These are phyloP conservation scores for Thalassiosira mediterranea DNA, from an alignment of 352 stramenopile species.

Conservation along the genomic window DNA sequence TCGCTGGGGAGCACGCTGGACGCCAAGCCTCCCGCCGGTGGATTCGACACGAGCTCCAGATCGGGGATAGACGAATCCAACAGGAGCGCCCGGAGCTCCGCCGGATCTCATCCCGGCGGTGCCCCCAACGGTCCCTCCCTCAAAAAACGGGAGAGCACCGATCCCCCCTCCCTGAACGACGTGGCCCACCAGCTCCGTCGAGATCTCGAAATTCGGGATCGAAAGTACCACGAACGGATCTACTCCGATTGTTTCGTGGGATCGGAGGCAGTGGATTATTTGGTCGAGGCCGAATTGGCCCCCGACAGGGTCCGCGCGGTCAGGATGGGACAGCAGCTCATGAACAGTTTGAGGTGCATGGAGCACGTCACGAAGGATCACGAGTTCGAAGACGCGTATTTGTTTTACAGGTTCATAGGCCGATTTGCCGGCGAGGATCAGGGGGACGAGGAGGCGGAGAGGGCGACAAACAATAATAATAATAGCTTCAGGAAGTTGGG, in stretches of 20 bases:
- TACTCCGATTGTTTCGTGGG: conserved; percentile 71
- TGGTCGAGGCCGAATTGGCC: conserved; percentile 38
- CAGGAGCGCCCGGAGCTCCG: neutral
- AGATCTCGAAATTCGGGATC: conserved; percentile 53
- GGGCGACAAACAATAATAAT: neutral
- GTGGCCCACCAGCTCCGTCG: neutral
- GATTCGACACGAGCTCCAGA: neutral
- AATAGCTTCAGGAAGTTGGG: neutral
- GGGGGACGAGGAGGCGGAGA: neutral
- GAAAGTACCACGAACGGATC: conserved; percentile 58
- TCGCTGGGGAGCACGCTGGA: neutral
- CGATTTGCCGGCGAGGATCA: too few species aligned
- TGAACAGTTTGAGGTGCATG: conserved; percentile 42
- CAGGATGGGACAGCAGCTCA: conserved; percentile 30
- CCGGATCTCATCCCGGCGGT: too few species aligned
- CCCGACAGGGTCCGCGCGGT: conserved; percentile 53
- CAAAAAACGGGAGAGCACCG: too few species aligned
- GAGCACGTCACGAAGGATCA: conserved; percentile 68
- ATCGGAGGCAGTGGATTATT: conserved; percentile 62
- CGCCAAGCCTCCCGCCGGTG: neutral
- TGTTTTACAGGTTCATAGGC: conserved; percentile 68
- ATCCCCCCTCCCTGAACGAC: neutral
- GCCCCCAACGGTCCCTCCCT: neutral
- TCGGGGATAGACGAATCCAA: too few species aligned
- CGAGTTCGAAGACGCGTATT: conserved; percentile 59